phyloP scores from a whole-genome alignment of 1,284 basidiomycete species.

The Athelia sp. region DNA sequence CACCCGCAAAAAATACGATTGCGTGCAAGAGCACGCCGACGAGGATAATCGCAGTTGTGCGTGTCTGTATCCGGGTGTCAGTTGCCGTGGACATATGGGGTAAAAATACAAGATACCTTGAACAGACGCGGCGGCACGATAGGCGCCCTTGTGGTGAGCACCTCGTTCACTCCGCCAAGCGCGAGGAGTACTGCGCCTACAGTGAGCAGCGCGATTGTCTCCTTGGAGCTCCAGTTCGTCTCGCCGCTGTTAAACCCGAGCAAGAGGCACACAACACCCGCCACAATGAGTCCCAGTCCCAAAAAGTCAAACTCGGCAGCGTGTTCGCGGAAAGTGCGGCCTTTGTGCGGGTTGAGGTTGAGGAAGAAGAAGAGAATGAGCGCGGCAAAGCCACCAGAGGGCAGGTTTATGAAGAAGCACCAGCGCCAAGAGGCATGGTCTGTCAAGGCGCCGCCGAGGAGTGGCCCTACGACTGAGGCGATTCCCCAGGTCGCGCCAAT shows the following conservation, averaged over 20 bases:
- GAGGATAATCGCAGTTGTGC: conserved; percentile 68
- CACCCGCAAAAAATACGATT: conserved; percentile 60
- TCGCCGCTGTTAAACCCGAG: conserved; percentile 82
- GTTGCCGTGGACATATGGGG: neutral
- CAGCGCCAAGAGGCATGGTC: conserved; percentile 75
- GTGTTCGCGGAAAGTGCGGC: conserved; percentile 54
- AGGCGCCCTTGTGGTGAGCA: conserved; percentile 67
- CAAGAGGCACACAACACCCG: conserved; percentile 70
- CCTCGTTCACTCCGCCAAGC: conserved; percentile 58
- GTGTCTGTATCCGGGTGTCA: conserved; percentile 37
- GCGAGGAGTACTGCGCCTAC: conserved; percentile 62
- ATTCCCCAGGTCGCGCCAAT: conserved; percentile 81
- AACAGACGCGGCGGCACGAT: conserved; percentile 82
- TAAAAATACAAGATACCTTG: conserved; percentile 35
- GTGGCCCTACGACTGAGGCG: conserved; percentile 73
- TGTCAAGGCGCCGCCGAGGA: conserved; percentile 70
- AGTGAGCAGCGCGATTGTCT: conserved; percentile 72
- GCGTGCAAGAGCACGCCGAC: conserved; percentile 64
- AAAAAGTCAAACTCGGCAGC: conserved; percentile 71
- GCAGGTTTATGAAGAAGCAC: conserved; percentile 78
- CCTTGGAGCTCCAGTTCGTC: conserved; percentile 40
- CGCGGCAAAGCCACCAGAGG: conserved; percentile 73
- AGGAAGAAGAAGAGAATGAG: conserved; percentile 74
- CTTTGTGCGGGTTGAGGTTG: conserved; percentile 73
- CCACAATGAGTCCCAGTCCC: conserved; percentile 68